Evolutionary conservation across 495 filamentous ascomycete genomes (phyloP).

Genomic region (Annulohypoxylon maeteangense): DNA sequence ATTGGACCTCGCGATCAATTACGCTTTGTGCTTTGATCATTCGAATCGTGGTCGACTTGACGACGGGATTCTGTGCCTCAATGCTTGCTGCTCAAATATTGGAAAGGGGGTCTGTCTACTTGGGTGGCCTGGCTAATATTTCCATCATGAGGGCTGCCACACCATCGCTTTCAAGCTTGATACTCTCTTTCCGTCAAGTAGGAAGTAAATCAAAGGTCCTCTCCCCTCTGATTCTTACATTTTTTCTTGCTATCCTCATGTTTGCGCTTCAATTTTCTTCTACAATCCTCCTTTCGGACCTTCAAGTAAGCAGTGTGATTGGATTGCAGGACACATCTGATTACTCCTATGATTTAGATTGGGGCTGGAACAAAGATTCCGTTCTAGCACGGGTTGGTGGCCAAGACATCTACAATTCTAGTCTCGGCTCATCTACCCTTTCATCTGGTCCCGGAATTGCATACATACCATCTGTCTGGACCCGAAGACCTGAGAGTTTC

Average conservation of each 20-base stretch:
- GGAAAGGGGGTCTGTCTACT: neutral
- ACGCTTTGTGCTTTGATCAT: neutral
- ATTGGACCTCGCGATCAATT: neutral
- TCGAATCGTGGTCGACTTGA: neutral
- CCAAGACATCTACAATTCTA: neutral
- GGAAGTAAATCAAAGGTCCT: neutral
- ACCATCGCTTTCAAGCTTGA: neutral
- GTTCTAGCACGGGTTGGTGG: neutral
- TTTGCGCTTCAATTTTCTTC: neutral
- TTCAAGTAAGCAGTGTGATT: neutral
- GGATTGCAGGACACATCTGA: neutral
- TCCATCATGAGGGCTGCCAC: neutral
- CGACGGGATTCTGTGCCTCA: neutral
- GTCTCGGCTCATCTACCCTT: neutral
- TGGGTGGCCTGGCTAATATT: neutral
- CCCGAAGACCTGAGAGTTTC: neutral
- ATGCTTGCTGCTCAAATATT: constrained; percentile 1
- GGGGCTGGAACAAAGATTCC: neutral
- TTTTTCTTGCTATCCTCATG: neutral
- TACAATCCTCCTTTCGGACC: neutral
- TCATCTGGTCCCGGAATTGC: neutral
- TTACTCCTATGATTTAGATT: neutral
- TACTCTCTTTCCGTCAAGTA: neutral
- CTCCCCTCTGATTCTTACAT: neutral
- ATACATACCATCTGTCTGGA: neutral